phyloP scores from a whole-genome alignment of 768 basidiomycete species.

The Suillus discolor region DNA sequence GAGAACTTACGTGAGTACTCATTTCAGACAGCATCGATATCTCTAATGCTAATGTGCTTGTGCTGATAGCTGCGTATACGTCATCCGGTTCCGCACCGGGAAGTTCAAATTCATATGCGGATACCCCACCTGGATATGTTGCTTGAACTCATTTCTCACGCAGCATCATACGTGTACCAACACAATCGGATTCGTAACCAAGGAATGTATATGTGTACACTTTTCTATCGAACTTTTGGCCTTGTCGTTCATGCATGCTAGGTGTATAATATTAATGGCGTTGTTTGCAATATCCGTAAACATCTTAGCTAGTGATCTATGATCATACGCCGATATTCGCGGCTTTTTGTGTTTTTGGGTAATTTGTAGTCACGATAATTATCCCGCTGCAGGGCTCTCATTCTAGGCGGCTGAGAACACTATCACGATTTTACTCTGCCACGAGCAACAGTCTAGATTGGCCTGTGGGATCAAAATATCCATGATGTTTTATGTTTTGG shows the following conservation, averaged over 20 bases:
- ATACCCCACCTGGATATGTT: constrained; percentile 34
- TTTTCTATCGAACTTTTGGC: neutral
- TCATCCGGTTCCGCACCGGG: constrained; percentile 22
- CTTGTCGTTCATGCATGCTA: neutral
- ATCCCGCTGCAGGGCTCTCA: neutral
- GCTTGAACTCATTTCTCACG: constrained; percentile 16
- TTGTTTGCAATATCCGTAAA: neutral
- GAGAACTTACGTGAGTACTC: constrained; percentile 32
- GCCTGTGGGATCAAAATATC: neutral
- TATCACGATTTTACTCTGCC: neutral
- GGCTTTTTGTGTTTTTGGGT: neutral
- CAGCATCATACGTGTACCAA: constrained; percentile 8
- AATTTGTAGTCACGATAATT: neutral
- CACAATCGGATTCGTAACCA: neutral
- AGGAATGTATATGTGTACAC: neutral
- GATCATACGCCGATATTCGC: neutral
- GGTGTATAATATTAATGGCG: neutral
- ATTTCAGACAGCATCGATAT: neutral
- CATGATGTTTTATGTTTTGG: neutral
- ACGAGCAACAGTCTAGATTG: neutral
- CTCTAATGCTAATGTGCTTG: neutral
- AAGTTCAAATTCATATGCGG: constrained; percentile 21
- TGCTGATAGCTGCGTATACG: constrained; percentile 30
- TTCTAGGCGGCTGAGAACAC: neutral
- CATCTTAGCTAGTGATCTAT: neutral